phyloP scores from a whole-genome alignment of 2,329 filamentous ascomycete genomes.

The Alternaria angustiovoidea region DNA sequence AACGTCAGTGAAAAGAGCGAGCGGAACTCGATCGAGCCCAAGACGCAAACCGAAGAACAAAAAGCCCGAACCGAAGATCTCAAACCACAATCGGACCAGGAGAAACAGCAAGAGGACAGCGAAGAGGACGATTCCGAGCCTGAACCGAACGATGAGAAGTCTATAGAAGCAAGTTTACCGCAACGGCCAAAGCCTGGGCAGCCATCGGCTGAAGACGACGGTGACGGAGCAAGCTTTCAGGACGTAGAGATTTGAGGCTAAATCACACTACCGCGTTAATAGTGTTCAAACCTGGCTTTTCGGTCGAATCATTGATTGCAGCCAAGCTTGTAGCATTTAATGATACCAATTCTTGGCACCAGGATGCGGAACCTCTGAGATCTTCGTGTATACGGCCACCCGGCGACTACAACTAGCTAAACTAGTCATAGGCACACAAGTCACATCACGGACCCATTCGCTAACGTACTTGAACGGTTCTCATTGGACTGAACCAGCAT shows the following conservation, averaged over 20 bases:
- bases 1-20: slow-evolving; percentile 32
- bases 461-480: slow-evolving; percentile 1
- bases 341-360: neutral
- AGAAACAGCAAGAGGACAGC: slow-evolving; percentile 34
- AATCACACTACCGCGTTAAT: neutral
- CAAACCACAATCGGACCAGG: slow-evolving; percentile 41
- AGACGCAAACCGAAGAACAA: slow-evolving; percentile 42
- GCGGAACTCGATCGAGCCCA: slow-evolving; percentile 40
- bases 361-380: neutral
- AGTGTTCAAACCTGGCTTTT: neutral
- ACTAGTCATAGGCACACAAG: neutral
- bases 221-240: slow-evolving; percentile 46
- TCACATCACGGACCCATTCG: neutral
- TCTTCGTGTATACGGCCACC: neutral
- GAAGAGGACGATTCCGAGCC: slow-evolving; percentile 37
- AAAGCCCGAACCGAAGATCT: slow-evolving; percentile 47
- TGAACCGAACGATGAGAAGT: slow-evolving; percentile 33
- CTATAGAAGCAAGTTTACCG: slow-evolving; percentile 40
- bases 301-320: neutral
- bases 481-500: slow-evolving; percentile 5
- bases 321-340: slow-evolving; percentile 14
- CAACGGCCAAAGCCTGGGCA: slow-evolving; percentile 37
- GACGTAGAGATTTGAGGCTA: slow-evolving; percentile 37
- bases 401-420: neutral
- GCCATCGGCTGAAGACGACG: slow-evolving; percentile 40